Base-by-base conservation (phyloP, 768 basidiomycete genomes). In the Kwoniella sp. region DNA sequence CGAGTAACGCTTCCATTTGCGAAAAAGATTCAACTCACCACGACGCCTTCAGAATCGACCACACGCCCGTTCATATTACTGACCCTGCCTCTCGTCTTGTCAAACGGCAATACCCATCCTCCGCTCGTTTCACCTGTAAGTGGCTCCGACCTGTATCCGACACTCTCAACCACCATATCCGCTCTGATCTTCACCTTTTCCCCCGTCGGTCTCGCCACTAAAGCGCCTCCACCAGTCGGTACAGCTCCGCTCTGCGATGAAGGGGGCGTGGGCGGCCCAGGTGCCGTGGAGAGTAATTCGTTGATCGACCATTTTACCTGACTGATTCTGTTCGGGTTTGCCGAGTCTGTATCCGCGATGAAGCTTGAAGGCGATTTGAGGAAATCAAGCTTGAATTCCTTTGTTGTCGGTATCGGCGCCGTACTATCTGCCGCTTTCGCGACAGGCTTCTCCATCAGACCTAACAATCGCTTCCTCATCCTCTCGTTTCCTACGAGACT, bases 131-230 rank as follows among this genome's bases (percentile, higher is more conserved):
- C 74, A 1, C 62, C 66, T 22, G 65, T 62, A 78, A 82, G 53
- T 4, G 88, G 87, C 55, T 92, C 91, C 0, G 84, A 85, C 60
- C 86, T 86, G 82, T 96, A 94, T 23, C 95, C 95, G 13, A 97
- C 86, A 17, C 91, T 91, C 25, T 92, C 90, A 34, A 96, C 83
- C 22, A 96, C 89, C 65, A 95, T 85, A 66, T 89, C 90, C 1
- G 93, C 92, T 25, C 78, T 67, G 8, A 86, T 77, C 1, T 76
- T 82, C 0, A 86, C 84, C 15, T 83, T 84, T 72, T 83, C 82
- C 1, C 86, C 86, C 0, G 87, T 91, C 0, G 85, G 82, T 20
- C 88, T 80, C 22, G 80, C 82, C 8, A 71, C 58, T 11, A 66
- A 51, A 4, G 30, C 26, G 2, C 0, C 87, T 85, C 15, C 84